phyloP scores from a whole-genome alignment of 371 early-diverging fungal species.

The Actinomortierella ambigua region DNA sequence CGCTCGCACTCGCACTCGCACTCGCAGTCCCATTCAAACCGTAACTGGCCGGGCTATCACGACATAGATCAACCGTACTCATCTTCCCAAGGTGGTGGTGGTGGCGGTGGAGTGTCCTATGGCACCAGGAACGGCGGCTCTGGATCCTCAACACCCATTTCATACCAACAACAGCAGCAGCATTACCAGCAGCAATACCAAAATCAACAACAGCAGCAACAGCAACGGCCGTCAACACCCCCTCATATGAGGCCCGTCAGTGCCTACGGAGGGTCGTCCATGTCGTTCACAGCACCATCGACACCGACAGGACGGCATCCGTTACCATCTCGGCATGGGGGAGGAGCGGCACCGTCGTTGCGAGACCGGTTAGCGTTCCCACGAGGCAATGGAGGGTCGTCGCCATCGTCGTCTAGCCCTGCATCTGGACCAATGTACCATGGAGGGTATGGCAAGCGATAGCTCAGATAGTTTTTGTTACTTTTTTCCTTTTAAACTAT shows the following conservation, averaged over 20 bases:
- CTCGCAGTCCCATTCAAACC: too few relatives aligned
- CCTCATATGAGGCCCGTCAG: background rate
- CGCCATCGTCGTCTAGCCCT: too few relatives aligned
- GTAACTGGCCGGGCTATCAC: background rate
- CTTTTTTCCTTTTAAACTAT: background rate
- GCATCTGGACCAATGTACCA: conserved; percentile 30
- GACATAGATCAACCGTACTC: too few relatives aligned
- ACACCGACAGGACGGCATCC: conserved; percentile 2
- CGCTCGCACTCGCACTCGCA: too few relatives aligned
- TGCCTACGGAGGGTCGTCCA: background rate
- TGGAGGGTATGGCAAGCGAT: conserved; percentile 19
- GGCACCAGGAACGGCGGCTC: too few relatives aligned
- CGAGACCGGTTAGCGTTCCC: conserved; percentile 36
- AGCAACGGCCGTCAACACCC: background rate
- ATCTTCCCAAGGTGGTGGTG: too few relatives aligned
- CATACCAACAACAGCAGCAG: background rate
- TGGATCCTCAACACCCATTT: too few relatives aligned
- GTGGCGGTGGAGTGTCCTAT: too few relatives aligned
- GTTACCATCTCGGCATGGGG: background rate
- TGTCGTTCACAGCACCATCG: background rate
- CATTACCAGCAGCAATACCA: background rate
- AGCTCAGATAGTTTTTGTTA: conserved; percentile 1
- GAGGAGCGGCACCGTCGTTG: conserved; percentile 12
- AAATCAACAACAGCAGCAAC: background rate
- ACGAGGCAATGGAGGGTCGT: conserved; percentile 5